Conservation (phyloP, 257 asterid species). For the Primulina eburnea region DNA sequence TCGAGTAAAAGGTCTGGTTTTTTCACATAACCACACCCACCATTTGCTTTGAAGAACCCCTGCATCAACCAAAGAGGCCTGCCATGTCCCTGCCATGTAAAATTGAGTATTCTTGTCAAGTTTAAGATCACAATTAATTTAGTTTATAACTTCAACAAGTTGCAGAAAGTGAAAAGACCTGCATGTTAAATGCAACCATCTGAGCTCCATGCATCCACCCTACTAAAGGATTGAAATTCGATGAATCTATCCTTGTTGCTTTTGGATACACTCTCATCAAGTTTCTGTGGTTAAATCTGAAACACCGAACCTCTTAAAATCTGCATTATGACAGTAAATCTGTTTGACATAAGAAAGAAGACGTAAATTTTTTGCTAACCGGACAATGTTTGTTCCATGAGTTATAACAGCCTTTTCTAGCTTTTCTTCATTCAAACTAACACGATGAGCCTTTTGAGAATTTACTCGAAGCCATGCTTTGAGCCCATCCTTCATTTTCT, state of each 20-base stretch:
- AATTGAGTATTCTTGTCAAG: neutral
- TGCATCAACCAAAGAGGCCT: constrained; percentile 50
- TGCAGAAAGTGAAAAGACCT: constrained; percentile 26
- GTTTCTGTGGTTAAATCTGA: constrained; percentile 47
- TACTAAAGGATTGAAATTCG: constrained; percentile 44
- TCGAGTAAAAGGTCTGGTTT: constrained; percentile 39
- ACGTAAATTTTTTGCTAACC: constrained; percentile 22
- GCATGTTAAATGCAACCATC: constrained; percentile 52
- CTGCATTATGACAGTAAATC: neutral
- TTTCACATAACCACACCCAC: constrained; percentile 48
- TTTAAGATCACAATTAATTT: too few relatives aligned
- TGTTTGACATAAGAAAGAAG: neutral
- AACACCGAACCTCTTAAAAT: neutral
- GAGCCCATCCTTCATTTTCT: constrained; percentile 34
- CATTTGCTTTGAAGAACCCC: constrained; percentile 48
- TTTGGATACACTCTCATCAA: constrained; percentile 50
- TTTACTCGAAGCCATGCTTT: constrained; percentile 40
- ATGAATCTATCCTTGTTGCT: constrained; percentile 42
- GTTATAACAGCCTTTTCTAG: constrained; percentile 33
- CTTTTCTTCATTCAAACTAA: constrained; percentile 49
- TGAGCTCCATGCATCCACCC: constrained; percentile 56
- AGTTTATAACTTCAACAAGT: too few relatives aligned
- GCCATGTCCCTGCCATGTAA: constrained; percentile 39
- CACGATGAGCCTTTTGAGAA: constrained; percentile 35
- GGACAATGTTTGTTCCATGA: constrained; percentile 40